Percentiles rank a stretch among this genome's conserved stretches.
Evolutionary conservation across 225 moss, liverwort and hornwort species (phyloP).

Genomic region (Rhytidiadelphus loreus): DNA sequence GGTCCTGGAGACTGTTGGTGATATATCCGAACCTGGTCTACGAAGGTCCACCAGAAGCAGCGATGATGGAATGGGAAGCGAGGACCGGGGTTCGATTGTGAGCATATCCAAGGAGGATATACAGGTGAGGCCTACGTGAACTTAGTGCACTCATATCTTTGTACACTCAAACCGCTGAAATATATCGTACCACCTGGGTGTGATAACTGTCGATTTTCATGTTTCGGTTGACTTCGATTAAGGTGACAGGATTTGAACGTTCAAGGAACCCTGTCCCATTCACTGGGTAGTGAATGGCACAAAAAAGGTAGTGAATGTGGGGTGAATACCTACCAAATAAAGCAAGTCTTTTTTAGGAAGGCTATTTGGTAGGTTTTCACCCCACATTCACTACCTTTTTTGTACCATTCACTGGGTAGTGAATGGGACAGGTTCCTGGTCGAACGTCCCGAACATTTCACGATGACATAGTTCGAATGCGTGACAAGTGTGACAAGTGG

Average conservation of each 20-base stretch:
- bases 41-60: conserved; percentile 49
- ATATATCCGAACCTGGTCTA: conserved; percentile 43
- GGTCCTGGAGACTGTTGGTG: conserved; percentile 61
- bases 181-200: background rate
- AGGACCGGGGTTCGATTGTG: conserved; percentile 37
- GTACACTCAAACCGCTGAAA: background rate
- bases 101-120: conserved; percentile 80
- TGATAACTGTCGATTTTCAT: background rate
- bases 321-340: too few species aligned
- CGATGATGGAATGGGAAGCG: conserved; percentile 52
- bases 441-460: background rate
- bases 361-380: too few species aligned
- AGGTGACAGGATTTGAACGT: background rate
- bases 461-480: background rate
- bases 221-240: background rate
- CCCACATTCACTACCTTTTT: too few species aligned
- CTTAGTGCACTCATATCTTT: background rate
- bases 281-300: too few species aligned
- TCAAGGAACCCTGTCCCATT: too few species aligned
- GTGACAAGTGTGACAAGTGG: background rate
- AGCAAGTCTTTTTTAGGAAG: too few species aligned
- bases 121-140: conserved; percentile 21
- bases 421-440: too few species aligned
- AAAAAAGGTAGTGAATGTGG: too few species aligned
- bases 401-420: too few species aligned